These are phyloP conservation scores for Candolleomyces aberdarensis DNA, from an alignment of 768 basidiomycete species.

Conservation along the genomic window DNA sequence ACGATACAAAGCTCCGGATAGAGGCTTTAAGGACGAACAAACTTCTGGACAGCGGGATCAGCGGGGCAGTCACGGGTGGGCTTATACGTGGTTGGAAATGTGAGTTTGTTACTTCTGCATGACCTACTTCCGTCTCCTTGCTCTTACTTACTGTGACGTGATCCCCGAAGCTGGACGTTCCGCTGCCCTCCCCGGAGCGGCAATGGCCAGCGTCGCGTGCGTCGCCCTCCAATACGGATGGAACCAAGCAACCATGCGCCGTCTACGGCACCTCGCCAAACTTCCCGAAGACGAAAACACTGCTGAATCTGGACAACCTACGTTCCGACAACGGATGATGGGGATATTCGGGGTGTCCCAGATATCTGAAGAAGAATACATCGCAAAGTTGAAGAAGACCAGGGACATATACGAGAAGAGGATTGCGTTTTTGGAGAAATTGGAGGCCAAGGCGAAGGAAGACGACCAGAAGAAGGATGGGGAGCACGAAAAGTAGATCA, in stretches of 20 bases:
- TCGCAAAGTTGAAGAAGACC: conserved; percentile 54
- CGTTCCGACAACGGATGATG: conserved; percentile 40
- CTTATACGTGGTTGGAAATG: conserved; percentile 53
- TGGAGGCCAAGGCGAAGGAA: conserved; percentile 32
- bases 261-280: conserved; percentile 55
- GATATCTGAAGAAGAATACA: conserved; percentile 72
- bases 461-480: conserved; percentile 12
- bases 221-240: conserved; percentile 61
- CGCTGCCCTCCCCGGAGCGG: conserved; percentile 55
- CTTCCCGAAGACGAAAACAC: conserved; percentile 17
- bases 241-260: conserved; percentile 63
- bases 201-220: conserved; percentile 58
- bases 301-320: conserved; percentile 9
- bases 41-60: conserved; percentile 68
- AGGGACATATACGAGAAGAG: conserved; percentile 51
- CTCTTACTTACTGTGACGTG: conserved; percentile 1
- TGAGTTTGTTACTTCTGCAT: conserved; percentile 29
- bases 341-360: conserved; percentile 46
- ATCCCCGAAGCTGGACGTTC: conserved; percentile 53
- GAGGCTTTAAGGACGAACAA: conserved; percentile 55
- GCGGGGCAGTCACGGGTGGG: conserved; percentile 69
- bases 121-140: neutral
- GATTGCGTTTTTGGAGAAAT: conserved; percentile 55
- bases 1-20: conserved; percentile 32
- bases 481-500: neutral